Evolutionary conservation across 1,139 yeast genomes (phyloP), one percentile per base, ranked within the genome.

Genomic region (Petasospora rhodanensis): DNA sequence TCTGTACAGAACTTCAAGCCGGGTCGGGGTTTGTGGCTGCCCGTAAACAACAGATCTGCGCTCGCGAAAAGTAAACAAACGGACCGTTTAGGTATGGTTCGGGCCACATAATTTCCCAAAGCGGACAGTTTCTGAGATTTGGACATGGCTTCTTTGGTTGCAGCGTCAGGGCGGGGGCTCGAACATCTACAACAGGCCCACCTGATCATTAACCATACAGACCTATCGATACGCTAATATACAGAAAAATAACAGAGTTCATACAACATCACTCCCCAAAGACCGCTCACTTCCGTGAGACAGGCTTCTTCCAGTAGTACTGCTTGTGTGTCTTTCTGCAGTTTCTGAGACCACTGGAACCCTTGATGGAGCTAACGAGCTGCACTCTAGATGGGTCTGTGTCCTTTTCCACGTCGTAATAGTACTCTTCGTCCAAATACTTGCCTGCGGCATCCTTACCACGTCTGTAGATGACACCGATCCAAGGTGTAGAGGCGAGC

Each of bases 401-500:
- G 56, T 91, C 98, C 33, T 78, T 71, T 49, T 86, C 96, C 4
- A 89, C 79, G 42, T 82, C 77, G 52, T 91, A 91, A 56, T 86
- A 91, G 54, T 85, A 91, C 57, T 91, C 96, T 53, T 86, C 95
- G 46, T 89, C 96, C 44, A 91, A 66, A 5, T 86, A 86, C 56
- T 86, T 85, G 11, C 97, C 97, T 3, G 96, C 95, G 5, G 97
- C 96, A 59, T 91, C 97, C 56, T 86, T 89, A 32, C 97, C 97
- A 41, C 73, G 70, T 56, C 97, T 79, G 49, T 77, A 73, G 43
- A 91, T 87, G 9, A 83, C 79, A 11, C 97, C 97, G 37, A 89
- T 72, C 49, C 93, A 80, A 24, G 44, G 41, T 37, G 56, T 47
- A 23, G 49, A 37, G 29, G 55, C 47, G 43, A 61, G 29, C 11